Evolutionary conservation across 805 yeast genomes (phyloP).

Genomic region (Clavispora asparagi): DNA sequence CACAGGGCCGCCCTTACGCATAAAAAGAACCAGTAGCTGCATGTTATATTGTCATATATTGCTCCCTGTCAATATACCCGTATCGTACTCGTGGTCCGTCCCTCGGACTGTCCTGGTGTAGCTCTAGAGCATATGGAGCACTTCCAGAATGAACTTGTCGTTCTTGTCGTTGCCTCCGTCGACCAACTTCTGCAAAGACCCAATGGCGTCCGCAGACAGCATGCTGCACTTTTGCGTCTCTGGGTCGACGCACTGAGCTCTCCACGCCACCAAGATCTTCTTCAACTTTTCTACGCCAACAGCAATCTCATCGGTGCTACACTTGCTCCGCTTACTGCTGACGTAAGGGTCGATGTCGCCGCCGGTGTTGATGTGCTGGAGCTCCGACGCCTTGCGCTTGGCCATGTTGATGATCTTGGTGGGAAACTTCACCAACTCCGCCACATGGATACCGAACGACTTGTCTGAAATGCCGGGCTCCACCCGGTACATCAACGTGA

Average conservation of each 20-base stretch:
- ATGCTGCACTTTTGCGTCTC: constrained; percentile 16
- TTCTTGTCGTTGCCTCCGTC: constrained; percentile 13
- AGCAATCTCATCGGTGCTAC: constrained; percentile 46
- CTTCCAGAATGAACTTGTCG: constrained; percentile 44
- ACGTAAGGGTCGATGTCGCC: constrained; percentile 35
- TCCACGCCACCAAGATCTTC: constrained; percentile 53
- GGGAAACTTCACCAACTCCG: constrained; percentile 93
- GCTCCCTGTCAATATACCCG: not conserved
- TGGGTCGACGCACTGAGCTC: constrained; percentile 31
- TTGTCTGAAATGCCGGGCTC: constrained; percentile 94
- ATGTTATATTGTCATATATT: not conserved
- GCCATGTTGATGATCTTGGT: constrained; percentile 90
- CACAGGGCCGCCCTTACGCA: constrained; percentile 2
- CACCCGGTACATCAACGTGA: constrained; percentile 87
- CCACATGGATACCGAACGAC: constrained; percentile 97
- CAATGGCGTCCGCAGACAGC: constrained; percentile 35
- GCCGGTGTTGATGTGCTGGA: constrained; percentile 52
- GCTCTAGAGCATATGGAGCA: constrained; percentile 30
- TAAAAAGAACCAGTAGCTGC: constrained; percentile 1
- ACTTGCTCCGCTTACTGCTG: constrained; percentile 46
- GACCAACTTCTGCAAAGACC: constrained; percentile 33
- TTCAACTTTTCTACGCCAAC: constrained; percentile 49
- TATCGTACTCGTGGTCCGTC: too few species aligned
- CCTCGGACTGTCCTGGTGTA: too few species aligned
- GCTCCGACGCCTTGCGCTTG: constrained; percentile 83